phyloP scores from a whole-genome alignment of 1,284 basidiomycete species.

The Cryptococcus wingfieldii region DNA sequence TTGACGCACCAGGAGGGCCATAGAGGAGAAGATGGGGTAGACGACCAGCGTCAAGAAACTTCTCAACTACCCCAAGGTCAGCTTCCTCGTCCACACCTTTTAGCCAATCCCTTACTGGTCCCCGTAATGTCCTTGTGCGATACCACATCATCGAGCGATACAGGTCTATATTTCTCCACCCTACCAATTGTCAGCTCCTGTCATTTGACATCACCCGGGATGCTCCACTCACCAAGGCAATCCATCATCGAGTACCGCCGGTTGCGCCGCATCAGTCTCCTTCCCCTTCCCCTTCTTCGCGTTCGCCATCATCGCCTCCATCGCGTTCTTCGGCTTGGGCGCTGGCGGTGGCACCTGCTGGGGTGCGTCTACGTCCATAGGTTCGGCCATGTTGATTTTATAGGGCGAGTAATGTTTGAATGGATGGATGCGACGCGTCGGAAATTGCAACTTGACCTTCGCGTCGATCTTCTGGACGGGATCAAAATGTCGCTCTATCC shows the following conservation, averaged over 20 bases:
- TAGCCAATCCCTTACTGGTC: constrained; percentile 61
- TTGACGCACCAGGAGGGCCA: constrained; percentile 71
- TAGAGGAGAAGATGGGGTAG: constrained; percentile 96
- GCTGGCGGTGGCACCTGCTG: too few relatives aligned
- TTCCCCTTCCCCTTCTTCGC: constrained; percentile 43
- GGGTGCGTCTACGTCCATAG: too few relatives aligned
- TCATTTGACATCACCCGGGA: not conserved
- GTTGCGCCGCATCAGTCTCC: constrained; percentile 23
- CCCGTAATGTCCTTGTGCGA: constrained; percentile 89
- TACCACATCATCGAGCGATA: constrained; percentile 82
- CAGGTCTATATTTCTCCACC: constrained; percentile 94
- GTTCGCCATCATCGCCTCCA: constrained; percentile 43
- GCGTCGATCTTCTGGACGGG: too few relatives aligned
- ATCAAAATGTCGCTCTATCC: too few relatives aligned
- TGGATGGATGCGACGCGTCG: too few relatives aligned
- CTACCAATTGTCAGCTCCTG: constrained; percentile 49
- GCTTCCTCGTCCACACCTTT: not conserved
- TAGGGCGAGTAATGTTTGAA: not conserved
- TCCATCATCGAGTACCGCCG: constrained; percentile 35
- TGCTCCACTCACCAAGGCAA: constrained; percentile 43
- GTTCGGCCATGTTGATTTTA: not conserved
- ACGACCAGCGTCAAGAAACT: constrained; percentile 91
- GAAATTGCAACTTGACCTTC: too few relatives aligned
- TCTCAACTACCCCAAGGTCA: constrained; percentile 65
- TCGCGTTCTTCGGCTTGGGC: constrained; percentile 30